phyloP scores from a whole-genome alignment of 2,329 filamentous ascomycete genomes.

The Coniochaeta prunicola region DNA sequence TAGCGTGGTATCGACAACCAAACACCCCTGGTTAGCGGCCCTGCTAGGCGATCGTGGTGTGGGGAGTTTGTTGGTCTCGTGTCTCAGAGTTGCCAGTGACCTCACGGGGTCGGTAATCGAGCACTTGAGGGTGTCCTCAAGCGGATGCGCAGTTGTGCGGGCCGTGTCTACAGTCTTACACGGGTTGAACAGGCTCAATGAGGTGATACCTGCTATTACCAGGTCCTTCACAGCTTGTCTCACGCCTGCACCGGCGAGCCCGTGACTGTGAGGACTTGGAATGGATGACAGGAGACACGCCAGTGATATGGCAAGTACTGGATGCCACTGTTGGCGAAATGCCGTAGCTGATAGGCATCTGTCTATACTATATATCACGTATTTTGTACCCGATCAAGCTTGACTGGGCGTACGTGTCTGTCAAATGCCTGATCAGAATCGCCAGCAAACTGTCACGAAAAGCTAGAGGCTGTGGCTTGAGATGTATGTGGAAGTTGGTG shows the following conservation, averaged over 20 bases:
- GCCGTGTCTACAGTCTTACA: not conserved
- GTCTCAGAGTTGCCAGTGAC: conserved; percentile 2
- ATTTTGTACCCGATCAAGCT: not conserved
- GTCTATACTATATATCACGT: not conserved
- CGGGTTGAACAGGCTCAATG: conserved; percentile 6
- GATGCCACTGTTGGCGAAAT: not conserved
- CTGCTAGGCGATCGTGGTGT: conserved; percentile 2
- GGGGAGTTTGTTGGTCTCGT: conserved; percentile 4
- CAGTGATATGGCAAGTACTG: not conserved
- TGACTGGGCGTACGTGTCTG: not conserved
- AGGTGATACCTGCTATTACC: conserved; percentile 1
- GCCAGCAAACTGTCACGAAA: not conserved
- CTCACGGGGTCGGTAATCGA: conserved; percentile 1
- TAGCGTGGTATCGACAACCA: not conserved
- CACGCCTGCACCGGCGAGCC: not conserved
- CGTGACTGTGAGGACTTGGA: not conserved
- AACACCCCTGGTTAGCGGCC: not conserved
- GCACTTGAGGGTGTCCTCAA: too few relatives aligned
- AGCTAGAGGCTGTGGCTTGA: too few relatives aligned
- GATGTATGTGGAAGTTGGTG: not conserved
- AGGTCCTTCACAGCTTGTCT: not conserved
- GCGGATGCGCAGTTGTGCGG: not conserved
- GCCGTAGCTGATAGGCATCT: not conserved
- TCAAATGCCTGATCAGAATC: not conserved
- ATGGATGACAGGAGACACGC: not conserved